phyloP scores from a whole-genome alignment of 208 protist genomes.

The Leishmania major region DNA sequence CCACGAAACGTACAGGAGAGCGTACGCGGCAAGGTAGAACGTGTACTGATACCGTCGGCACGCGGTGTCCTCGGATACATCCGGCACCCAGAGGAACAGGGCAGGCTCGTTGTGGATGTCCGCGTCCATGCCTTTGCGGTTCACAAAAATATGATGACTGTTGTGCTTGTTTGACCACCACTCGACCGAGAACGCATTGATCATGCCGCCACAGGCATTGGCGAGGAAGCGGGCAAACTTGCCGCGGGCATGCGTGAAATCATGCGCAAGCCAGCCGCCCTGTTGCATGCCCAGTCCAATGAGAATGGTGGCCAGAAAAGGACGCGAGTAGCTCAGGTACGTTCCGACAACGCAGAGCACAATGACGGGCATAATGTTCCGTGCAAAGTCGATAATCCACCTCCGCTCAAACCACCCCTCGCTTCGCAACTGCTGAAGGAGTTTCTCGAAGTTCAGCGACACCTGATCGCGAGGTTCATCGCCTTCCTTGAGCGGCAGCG shows the following conservation, averaged over 20 bases:
- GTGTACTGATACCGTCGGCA: constrained; percentile 69
- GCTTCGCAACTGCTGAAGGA: constrained; percentile 56
- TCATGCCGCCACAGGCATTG: constrained; percentile 44
- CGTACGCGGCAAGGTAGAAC: constrained; percentile 74
- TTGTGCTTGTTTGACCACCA: constrained; percentile 89
- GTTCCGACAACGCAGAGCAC: constrained; percentile 60
- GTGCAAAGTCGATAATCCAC: constrained; percentile 71
- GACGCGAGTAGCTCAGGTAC: constrained; percentile 54
- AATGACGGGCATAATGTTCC: constrained; percentile 69
- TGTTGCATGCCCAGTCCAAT: constrained; percentile 84
- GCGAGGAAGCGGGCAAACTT: constrained; percentile 54
- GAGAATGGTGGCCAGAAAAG: constrained; percentile 57
- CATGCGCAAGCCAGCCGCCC: constrained; percentile 78
- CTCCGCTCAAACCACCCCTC: constrained; percentile 70
- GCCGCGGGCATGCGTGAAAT: constrained; percentile 65
- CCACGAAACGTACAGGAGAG: constrained; percentile 83
- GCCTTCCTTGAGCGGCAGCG: constrained; percentile 62
- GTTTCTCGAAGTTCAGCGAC: constrained; percentile 64
- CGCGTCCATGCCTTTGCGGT: constrained; percentile 68
- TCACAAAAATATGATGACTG: constrained; percentile 82
- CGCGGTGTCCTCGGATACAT: constrained; percentile 53
- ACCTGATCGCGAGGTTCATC: constrained; percentile 59
- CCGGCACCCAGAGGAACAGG: constrained; percentile 69
- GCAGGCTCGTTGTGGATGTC: constrained; percentile 86
- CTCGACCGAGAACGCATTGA: constrained; percentile 68